phyloP scores from a whole-genome alignment of 768 basidiomycete genomes.

The Pleurotus pulmonarius region DNA sequence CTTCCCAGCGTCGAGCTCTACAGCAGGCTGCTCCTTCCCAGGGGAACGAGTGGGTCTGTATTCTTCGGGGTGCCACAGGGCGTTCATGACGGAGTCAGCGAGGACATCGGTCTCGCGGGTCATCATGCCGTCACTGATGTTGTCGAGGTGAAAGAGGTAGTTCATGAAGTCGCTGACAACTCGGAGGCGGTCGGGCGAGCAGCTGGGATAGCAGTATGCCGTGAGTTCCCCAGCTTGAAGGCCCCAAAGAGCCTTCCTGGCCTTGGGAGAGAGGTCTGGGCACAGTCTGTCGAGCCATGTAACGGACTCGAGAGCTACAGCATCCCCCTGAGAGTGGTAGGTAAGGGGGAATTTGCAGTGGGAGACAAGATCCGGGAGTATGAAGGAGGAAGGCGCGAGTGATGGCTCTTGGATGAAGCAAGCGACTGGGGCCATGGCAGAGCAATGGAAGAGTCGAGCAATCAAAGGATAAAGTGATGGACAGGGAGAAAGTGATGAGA shows the following conservation, averaged over 20 bases:
- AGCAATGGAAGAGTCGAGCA: not conserved
- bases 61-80: slow-evolving; percentile 51
- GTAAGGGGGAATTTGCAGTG: slow-evolving; percentile 44
- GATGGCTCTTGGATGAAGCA: not conserved
- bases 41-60: slow-evolving; percentile 44
- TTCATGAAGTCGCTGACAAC: slow-evolving; percentile 69
- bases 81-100: slow-evolving; percentile 68
- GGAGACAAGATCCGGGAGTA: slow-evolving; percentile 52
- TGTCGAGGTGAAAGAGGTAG: slow-evolving; percentile 59
- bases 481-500: not conserved
- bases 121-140: slow-evolving; percentile 79
- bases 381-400: slow-evolving; percentile 30
- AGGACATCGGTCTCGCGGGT: slow-evolving; percentile 54
- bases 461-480: not conserved
- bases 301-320: slow-evolving; percentile 42
- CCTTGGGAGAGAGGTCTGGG: slow-evolving; percentile 40
- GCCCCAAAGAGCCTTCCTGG: slow-evolving; percentile 45
- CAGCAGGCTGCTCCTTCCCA: slow-evolving; percentile 33
- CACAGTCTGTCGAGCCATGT: slow-evolving; percentile 47
- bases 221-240: slow-evolving; percentile 66
- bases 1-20: slow-evolving; percentile 53
- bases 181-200: slow-evolving; percentile 53
- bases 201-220: slow-evolving; percentile 58
- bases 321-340: slow-evolving; percentile 43
- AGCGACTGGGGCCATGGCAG: not conserved